These are phyloP conservation scores for Penicillium goetzii DNA, from an alignment of 495 filamentous ascomycete genomes.

Conservation along the genomic window DNA sequence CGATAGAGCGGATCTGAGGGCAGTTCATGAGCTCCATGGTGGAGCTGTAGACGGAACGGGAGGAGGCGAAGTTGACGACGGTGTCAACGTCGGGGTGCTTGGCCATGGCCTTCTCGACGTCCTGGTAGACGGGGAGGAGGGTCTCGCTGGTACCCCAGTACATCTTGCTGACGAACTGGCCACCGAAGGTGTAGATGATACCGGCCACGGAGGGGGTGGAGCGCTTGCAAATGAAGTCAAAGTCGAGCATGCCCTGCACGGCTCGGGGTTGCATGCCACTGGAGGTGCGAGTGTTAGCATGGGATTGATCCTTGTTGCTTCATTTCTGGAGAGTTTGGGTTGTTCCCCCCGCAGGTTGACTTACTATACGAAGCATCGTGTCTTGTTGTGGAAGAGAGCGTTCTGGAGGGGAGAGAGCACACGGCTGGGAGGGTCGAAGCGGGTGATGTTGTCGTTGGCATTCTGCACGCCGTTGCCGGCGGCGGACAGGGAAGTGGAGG, in stretches of 20 bases:
- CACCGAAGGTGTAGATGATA: constrained; percentile 99
- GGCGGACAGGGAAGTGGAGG: constrained; percentile 47
- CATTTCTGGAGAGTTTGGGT: not conserved
- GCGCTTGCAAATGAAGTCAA: constrained; percentile 99
- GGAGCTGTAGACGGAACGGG: constrained; percentile 94
- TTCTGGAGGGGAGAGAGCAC: constrained; percentile 86
- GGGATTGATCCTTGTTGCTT: not conserved
- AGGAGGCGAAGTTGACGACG: constrained; percentile 99
- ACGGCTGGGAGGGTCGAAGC: constrained; percentile 91
- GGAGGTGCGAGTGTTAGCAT: constrained; percentile 3
- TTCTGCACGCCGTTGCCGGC: constrained; percentile 53
- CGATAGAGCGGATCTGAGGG: constrained; percentile 96
- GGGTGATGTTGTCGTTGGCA: constrained; percentile 98
- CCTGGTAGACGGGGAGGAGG: constrained; percentile 96
- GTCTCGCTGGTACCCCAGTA: constrained; percentile 99
- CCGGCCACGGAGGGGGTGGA: constrained; percentile 93
- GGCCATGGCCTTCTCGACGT: constrained; percentile 87
- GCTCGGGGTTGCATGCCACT: constrained; percentile 95
- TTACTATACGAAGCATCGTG: constrained; percentile 98
- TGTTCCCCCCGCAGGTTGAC: constrained; percentile 27
- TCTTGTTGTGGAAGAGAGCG: constrained; percentile 97
- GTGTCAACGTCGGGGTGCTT: constrained; percentile 98
- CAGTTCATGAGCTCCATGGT: constrained; percentile 98
- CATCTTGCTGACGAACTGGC: constrained; percentile 99
- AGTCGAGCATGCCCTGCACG: constrained; percentile 99